A percentile compares a stretch with the other conserved stretches of the same genome.
Evolutionary conservation across 1,139 yeast genomes (phyloP).

Genomic region (Yamadazyma atmosphaerica): DNA sequence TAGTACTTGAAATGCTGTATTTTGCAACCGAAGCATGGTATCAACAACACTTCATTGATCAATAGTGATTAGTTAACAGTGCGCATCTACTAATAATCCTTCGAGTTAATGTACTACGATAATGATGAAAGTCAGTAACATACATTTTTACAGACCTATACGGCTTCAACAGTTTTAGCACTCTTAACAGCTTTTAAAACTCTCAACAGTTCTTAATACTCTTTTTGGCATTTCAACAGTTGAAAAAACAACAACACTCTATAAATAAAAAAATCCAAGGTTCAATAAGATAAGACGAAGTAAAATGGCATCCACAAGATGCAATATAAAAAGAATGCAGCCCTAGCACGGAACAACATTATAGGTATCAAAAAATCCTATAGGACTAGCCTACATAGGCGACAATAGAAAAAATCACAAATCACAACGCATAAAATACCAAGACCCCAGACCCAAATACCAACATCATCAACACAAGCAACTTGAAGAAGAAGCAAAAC

Average conservation of each 20-base stretch:
- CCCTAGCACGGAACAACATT: too few species aligned
- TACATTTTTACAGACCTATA: too few species aligned
- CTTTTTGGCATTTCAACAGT: too few species aligned
- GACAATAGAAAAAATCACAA: neutral
- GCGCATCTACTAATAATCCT: too few species aligned
- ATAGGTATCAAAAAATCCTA: neutral
- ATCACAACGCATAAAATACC: constrained; percentile 37
- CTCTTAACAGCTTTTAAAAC: too few species aligned
- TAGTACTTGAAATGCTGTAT: neutral
- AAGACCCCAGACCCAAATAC: constrained; percentile 38
- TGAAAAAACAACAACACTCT: neutral
- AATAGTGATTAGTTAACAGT: too few species aligned
- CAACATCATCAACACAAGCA: constrained; percentile 27
- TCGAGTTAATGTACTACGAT: neutral
- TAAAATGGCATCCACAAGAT: too few species aligned
- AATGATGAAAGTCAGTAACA: too few species aligned
- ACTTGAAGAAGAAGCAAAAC: constrained; percentile 32
- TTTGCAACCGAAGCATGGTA: neutral
- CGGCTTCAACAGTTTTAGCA: too few species aligned
- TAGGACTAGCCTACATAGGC: neutral
- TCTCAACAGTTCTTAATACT: too few species aligned
- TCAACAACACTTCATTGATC: too few species aligned
- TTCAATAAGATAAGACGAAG: neutral
- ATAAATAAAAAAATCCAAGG: neutral
- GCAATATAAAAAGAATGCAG: too few species aligned